Evolutionary conservation across 2,329 filamentous ascomycete genomes (phyloP), one percentile per base, ranked within the genome.

Genomic region (Sordariomycetes sp.): DNA sequence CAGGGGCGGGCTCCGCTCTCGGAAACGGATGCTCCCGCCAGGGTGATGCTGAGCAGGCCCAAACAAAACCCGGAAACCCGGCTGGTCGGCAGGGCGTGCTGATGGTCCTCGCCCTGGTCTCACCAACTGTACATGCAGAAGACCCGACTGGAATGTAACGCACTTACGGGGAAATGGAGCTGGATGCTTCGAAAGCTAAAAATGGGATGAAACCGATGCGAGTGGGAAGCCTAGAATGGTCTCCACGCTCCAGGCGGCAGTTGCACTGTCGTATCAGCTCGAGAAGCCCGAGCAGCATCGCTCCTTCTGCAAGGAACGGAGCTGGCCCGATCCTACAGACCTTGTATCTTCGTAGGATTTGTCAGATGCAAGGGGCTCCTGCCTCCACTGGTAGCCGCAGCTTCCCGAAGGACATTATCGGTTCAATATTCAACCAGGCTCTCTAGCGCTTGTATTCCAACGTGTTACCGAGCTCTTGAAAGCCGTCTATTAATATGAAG

Each of bases 151-250:
- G 40, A 43, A 34, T 50, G 20, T n/a, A 11, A 22, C 43, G 43
- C n/a, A 2, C 16, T 43, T 32, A 25, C 35, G 22, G n/a, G 40
- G 8, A 51, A 50, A 40, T 20, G 10, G 32, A 35, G 43, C 12
- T 28, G 50, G 12, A 57, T n/a, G 22, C 22, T 20, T 43, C 24
- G 11, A 51, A 22, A 57, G 28, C 25, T 34, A 50, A 37, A 52
- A 51, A 34, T 57, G 54, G 54, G 54, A 56, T 50, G 54, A 56
- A 56, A 50, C 54, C 16, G 16, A n/a, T 34, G 16, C 54, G 40
- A n/a, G 40, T 18, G 14, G 18, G n/a, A 46, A n/a, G 2, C 40
- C 40, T 46, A 14, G 14, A n/a, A 46, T n/a, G 2, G n/a, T 46
- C 40, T n/a, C 16, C 8, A 43, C 12, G 37, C 18, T n/a, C n/a